phyloP scores from a whole-genome alignment of 164 flowering plant genomes.

The Vitis rotundifolia region DNA sequence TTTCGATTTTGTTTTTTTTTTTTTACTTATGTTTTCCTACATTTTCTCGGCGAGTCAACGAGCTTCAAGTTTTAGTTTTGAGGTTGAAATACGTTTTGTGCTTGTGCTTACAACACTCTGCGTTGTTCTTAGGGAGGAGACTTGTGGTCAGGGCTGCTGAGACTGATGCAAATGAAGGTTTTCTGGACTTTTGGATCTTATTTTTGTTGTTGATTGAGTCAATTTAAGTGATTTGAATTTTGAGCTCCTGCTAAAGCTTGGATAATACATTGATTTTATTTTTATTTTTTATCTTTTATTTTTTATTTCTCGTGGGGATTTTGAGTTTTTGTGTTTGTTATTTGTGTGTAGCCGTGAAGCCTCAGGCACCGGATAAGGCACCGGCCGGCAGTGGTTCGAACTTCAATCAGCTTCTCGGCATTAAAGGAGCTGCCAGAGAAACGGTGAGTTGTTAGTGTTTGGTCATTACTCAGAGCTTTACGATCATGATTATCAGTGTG shows the following conservation, averaged over 20 bases:
- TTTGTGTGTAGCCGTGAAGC: slow-evolving; percentile 40
- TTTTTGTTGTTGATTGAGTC: not conserved
- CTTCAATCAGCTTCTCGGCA: slow-evolving; percentile 91
- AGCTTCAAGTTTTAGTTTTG: not conserved
- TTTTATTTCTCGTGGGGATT: not conserved
- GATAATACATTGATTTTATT: not conserved
- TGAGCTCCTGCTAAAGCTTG: not conserved
- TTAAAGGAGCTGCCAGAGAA: slow-evolving; percentile 90
- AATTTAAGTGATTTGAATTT: not conserved
- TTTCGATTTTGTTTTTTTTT: not conserved
- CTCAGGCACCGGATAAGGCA: slow-evolving; percentile 69
- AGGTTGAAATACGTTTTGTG: not conserved
- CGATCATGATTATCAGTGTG: not conserved
- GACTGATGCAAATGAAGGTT: slow-evolving; percentile 73
- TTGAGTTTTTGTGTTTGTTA: not conserved
- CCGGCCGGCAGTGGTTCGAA: slow-evolving; percentile 70
- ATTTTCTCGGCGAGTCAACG: slow-evolving; percentile 2
- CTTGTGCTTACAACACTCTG: not conserved
- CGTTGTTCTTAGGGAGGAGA: slow-evolving; percentile 42
- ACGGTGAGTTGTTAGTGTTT: slow-evolving; percentile 43
- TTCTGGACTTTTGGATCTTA: not conserved
- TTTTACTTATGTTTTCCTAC: not conserved
- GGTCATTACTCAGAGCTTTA: no score
- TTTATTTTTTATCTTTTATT: not conserved
- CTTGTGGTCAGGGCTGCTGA: slow-evolving; percentile 63